phyloP scores from a whole-genome alignment of 306 rosid genomes.

The Psophocarpus tetragonolobus region DNA sequence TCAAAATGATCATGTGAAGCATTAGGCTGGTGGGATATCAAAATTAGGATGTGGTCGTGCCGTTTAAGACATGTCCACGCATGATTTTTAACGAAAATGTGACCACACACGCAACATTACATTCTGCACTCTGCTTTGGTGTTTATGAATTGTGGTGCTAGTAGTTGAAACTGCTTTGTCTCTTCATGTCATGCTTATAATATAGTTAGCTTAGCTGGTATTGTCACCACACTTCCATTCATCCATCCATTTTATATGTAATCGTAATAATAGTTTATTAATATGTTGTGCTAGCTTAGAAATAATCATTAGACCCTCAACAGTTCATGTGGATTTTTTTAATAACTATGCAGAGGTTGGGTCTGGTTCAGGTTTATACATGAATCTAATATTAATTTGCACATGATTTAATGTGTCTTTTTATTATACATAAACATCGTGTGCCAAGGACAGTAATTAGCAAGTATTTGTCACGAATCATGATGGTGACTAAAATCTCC shows the following conservation, averaged over 20 bases:
- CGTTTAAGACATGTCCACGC: constrained; percentile 39
- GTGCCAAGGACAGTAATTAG: neutral
- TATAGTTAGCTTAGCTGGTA: constrained; percentile 42
- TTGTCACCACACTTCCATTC: constrained; percentile 32
- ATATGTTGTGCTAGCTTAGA: neutral
- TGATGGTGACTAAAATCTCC: constrained; percentile 29
- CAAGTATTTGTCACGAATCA: constrained; percentile 17
- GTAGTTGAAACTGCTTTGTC: constrained; percentile 52
- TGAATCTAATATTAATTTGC: neutral
- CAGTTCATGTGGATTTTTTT: constrained; percentile 4
- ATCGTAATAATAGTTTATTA: neutral
- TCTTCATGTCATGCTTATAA: neutral
- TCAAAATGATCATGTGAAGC: neutral
- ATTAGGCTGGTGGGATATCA: constrained; percentile 42
- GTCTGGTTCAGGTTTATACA: constrained; percentile 29
- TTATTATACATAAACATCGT: neutral
- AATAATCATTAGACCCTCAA: constrained; percentile 2
- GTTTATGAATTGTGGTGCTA: constrained; percentile 13
- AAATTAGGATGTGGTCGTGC: constrained; percentile 25
- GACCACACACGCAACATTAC: constrained; percentile 38
- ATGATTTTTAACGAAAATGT: neutral
- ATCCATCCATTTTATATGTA: neutral
- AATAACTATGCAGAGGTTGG: constrained; percentile 2
- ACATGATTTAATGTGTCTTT: neutral
- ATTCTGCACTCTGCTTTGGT: constrained; percentile 40